A percentile compares a stretch with the other conserved stretches of the same genome.
Conservation (phyloP, 768 basidiomycete genomes). For the Termitomyces sp. region DNA sequence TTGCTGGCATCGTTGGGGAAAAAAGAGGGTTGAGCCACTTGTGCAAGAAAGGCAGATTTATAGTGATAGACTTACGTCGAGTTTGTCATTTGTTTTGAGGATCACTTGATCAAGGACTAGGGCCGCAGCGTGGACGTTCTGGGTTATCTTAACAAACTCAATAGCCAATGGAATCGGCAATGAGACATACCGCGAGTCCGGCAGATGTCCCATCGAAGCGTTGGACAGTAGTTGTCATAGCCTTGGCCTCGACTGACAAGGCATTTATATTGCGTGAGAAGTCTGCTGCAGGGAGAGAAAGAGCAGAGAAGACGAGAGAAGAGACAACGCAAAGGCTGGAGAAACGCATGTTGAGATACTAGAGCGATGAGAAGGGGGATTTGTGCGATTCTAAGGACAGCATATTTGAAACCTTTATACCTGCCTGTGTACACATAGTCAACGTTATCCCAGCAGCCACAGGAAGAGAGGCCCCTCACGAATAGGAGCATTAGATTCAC, state of each 20-base stretch:
- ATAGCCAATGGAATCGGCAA: too few relatives aligned
- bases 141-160: too few relatives aligned
- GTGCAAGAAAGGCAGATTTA: background rate
- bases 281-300: background rate
- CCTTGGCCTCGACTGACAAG: background rate
- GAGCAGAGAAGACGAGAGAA: background rate
- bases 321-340: background rate
- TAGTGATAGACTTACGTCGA: background rate
- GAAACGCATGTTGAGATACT: background rate
- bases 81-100: fast-evolving
- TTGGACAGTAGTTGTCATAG: background rate
- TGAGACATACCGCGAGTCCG: background rate
- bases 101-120: background rate
- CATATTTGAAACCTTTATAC: too few relatives aligned
- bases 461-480: too few relatives aligned
- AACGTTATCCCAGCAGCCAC: too few relatives aligned
- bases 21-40: background rate
- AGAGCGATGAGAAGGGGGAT: background rate
- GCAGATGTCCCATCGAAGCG: background rate
- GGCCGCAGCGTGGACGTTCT: background rate
- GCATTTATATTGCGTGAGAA: background rate
- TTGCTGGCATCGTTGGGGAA: background rate
- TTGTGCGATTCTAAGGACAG: too few relatives aligned
- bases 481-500: too few relatives aligned
- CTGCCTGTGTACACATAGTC: too few relatives aligned